Base-by-base conservation (phyloP, 305 asterid genomes). In the Fraxinus angustifolia region DNA sequence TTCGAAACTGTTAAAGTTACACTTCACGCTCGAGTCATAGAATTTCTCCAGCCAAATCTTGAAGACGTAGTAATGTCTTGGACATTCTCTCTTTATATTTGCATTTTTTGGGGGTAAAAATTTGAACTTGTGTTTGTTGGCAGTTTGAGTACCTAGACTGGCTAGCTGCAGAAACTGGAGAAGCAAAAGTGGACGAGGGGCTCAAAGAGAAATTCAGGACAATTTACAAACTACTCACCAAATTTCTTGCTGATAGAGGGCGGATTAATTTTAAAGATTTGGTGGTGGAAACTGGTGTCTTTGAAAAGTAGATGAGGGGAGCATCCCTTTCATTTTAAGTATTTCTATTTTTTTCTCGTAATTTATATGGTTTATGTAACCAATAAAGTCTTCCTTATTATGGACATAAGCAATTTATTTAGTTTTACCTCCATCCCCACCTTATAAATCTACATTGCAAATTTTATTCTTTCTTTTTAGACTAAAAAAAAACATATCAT, bases 91-190 rank as follows among this genome's bases (percentile, higher is more conserved):
- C 23, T 53, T 53, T 56, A 56, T 56, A 50, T 50, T n/a, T 56
- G 26, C 65, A 56, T 17, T 56, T 58, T 56, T 10, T 40, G 50
- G 50, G 50, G 50, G 50, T 40, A 10, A 40, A 40, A 40, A 40
- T 8, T 35, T 35, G 38, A 23, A 21, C 21, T 65, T 65, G 35
- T 31, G 40, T 70, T 14, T 70, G 11, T 70, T 30, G 35, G 58
- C 89, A 91, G 92, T 65, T 89, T 12, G 92, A 86, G 17, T 91
- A 92, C 87, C 40, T 88, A 85, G 94, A 89, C 26, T 86, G 89
- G 91, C 23, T 89, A 16, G 88, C 92, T 16, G 81, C 77, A 79
- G 84, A 90, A 84, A 84, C 79, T 19, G 96, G 92, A 79, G 28
- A 77, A 14, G 76, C 76, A 36, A 80, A 84, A 67, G 83, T 88